Evolutionary conservation across 2,329 filamentous ascomycete species (phyloP), one percentile per base, ranked within the genome.

Genomic region (Pseudohalonectria lignicola): DNA sequence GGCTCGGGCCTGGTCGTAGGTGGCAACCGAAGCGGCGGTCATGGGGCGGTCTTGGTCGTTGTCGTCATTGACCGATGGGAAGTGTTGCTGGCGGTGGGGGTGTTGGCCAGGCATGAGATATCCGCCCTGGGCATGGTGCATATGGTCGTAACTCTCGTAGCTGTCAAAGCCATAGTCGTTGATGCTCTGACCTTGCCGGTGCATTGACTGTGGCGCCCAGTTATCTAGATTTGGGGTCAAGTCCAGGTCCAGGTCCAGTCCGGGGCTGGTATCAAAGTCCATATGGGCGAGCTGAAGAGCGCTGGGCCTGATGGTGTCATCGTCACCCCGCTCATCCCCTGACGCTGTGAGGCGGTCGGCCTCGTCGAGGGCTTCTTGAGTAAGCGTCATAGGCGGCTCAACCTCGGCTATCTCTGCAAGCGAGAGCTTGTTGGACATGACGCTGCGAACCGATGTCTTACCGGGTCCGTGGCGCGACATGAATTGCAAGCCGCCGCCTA

Each of bases 1-100:
- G 29, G 70, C 61, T 44, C 76, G 64, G 15, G 74, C 74, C 52
- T 83, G 76, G 23, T 81, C 76, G 41, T 69, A 78, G 2, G 81
- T 83, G 39, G 72, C 71, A 33, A 60, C 63, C 4, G 76, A 79
- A 10, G 63, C 70, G 9, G 71, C 63, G 4, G 74, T 75, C 9
- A 57, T 56, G 12, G 64, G 66, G 29, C 71, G 61, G 29, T 67
- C 64, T 8, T 49, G 43, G 26, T 51, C 44, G 31, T 31, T n/a
- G 40, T 15, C 13, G n/a, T n/a, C n/a, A n/a, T n/a, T n/a, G n/a
- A n/a, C n/a, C n/a, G n/a, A n/a, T n/a, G n/a, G n/a, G n/a, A n/a
- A n/a, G n/a, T n/a, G n/a, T n/a, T n/a, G n/a, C n/a, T n/a, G n/a
- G n/a, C n/a, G n/a, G n/a, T n/a, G n/a, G n/a, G n/a, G n/a, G n/a